Percentiles rank a stretch among this genome's conserved stretches.
These are phyloP conservation scores for Arthroderma sp. DNA, from an alignment of 2,329 filamentous ascomycete species.

Conservation along the genomic window DNA sequence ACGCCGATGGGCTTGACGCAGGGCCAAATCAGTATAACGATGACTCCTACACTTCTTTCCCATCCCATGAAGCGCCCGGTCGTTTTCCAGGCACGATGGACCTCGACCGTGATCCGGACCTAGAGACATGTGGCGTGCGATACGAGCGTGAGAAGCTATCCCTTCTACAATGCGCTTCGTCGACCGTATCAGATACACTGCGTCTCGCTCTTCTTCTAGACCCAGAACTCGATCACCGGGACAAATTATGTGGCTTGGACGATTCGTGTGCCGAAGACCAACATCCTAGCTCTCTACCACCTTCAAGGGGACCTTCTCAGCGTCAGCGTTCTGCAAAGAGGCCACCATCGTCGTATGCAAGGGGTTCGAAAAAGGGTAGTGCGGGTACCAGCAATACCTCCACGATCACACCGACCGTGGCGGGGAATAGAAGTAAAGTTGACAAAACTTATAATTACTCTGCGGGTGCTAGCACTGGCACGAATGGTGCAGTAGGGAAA, in stretches of 20 bases:
- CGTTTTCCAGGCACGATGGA: neutral
- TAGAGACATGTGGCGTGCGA: conserved; percentile 17
- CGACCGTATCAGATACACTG: conserved; percentile 23
- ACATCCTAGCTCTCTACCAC: conserved; percentile 12
- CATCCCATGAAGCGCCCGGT: too few relatives aligned
- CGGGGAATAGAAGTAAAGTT: conserved; percentile 6
- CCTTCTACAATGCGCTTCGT: conserved; percentile 26
- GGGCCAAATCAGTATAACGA: conserved; percentile 2
- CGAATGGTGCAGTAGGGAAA: neutral
- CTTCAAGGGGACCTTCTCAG: conserved; percentile 4
- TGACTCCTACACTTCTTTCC: neutral
- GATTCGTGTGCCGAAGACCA: conserved; percentile 8
- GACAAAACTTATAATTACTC: conserved; percentile 7
- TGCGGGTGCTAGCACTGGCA: neutral
- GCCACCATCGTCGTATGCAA: neutral
- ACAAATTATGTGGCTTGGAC: conserved; percentile 2
- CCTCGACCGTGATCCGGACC: conserved; percentile 7
- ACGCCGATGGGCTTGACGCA: neutral
- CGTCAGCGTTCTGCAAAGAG: neutral
- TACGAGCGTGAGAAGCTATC: conserved; percentile 28
- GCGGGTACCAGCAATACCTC: too few relatives aligned
- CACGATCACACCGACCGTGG: neutral
- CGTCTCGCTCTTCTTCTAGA: conserved; percentile 24
- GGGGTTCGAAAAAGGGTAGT: too few relatives aligned
- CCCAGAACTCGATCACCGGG: conserved; percentile 5